Conservation (phyloP, 2,329 filamentous ascomycete genomes). For the Penicillium sp. region DNA sequence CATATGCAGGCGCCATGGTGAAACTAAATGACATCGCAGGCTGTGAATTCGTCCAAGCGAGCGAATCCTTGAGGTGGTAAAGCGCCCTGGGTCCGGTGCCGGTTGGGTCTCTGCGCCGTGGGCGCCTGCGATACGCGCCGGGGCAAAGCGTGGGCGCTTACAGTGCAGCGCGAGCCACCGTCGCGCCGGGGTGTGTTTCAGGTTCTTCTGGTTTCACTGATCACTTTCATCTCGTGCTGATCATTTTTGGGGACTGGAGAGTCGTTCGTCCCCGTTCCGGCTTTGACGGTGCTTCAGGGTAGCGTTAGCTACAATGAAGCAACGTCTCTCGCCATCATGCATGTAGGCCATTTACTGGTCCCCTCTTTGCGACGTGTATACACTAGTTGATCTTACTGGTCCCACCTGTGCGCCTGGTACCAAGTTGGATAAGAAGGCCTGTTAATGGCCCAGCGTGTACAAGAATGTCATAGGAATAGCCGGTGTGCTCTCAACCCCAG, state of each 20-base stretch:
- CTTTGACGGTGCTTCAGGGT: not conserved
- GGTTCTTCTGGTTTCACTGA: not conserved
- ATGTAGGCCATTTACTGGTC: too few relatives aligned
- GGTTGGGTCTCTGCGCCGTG: slow-evolving; percentile 7
- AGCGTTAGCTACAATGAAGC: not conserved
- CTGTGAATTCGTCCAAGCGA: not conserved
- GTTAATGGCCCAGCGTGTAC: too few relatives aligned
- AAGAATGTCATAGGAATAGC: too few relatives aligned
- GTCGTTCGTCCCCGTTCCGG: not conserved
- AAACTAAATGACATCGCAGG: slow-evolving; percentile 24
- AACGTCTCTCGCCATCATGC: too few relatives aligned
- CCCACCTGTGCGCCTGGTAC: too few relatives aligned
- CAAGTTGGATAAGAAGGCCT: too few relatives aligned
- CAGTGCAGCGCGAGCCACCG: slow-evolving; percentile 4
- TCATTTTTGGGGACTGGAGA: not conserved
- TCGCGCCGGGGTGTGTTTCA: slow-evolving; percentile 10
- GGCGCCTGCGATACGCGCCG: slow-evolving; percentile 23
- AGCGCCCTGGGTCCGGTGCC: slow-evolving; percentile 9
- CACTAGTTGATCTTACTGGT: too few relatives aligned
- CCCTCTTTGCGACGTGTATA: too few relatives aligned
- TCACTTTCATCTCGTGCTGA: not conserved
- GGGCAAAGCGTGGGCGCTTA: slow-evolving; percentile 19
- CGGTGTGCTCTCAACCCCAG: too few relatives aligned
- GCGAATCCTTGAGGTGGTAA: slow-evolving; percentile 9
- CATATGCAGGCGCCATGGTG: slow-evolving; percentile 30